Conservation (phyloP, 805 yeast genomes). For the Candida tammaniensis region DNA sequence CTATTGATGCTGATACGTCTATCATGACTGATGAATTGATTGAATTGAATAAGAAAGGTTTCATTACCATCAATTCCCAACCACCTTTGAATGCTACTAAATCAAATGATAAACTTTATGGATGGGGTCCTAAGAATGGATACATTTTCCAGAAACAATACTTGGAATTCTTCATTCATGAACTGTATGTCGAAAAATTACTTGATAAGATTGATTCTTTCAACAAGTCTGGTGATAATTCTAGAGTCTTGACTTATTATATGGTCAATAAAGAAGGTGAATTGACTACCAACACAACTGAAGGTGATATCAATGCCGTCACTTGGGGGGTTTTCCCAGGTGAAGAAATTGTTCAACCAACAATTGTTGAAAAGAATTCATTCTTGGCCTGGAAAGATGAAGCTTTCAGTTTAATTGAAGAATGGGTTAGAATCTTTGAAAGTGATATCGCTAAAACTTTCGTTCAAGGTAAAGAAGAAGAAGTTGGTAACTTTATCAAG, state of each 20-base stretch:
- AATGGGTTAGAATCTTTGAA: constrained; percentile 65
- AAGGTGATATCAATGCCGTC: constrained; percentile 85
- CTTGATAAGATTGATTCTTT: constrained; percentile 40
- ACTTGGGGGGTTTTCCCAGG: constrained; percentile 99
- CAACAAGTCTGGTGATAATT: constrained; percentile 40
- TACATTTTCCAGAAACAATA: constrained; percentile 94
- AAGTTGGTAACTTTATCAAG: constrained; percentile 29
- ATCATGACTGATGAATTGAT: constrained; percentile 58
- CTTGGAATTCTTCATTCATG: constrained; percentile 78
- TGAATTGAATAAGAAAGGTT: constrained; percentile 61
- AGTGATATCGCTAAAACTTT: constrained; percentile 33
- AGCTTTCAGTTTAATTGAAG: constrained; percentile 75
- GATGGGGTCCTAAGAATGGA: constrained; percentile 96
- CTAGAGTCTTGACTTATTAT: constrained; percentile 65
- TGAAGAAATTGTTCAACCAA: constrained; percentile 90
- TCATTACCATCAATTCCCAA: constrained; percentile 87
- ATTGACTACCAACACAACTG: constrained; percentile 65
- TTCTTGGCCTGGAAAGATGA: constrained; percentile 98
- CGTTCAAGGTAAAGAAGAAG: constrained; percentile 21
- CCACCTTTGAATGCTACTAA: constrained; percentile 82
- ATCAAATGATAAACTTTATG: constrained; percentile 69
- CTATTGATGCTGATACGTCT: constrained; percentile 72
- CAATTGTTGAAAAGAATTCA: constrained; percentile 88
- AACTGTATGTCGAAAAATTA: constrained; percentile 40
- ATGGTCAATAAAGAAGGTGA: constrained; percentile 61